Evolutionary conservation across 495 filamentous ascomycete species (phyloP), one percentile per base, ranked within the genome.

Genomic region (Podospora comata): DNA sequence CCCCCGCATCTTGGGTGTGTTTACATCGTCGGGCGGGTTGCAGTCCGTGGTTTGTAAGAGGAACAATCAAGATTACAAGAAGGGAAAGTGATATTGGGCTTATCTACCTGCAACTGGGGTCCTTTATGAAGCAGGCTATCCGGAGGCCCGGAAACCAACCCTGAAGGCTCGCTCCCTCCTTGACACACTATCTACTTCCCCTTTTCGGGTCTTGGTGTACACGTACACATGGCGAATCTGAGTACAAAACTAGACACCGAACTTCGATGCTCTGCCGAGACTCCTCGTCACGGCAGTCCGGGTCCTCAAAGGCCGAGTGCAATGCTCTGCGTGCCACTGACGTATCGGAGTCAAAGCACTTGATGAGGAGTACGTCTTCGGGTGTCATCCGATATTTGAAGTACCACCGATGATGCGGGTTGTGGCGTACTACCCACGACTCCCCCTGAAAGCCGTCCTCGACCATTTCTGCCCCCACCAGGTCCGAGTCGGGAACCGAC

Each of bases 401-500:
- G 74, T 86, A 84, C 91, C 92, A 95, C 74, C 80, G 78, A 79
- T 91, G 86, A 1, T 66, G 69, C 0, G 80, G 74, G 66, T 83
- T 85, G 44, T 85, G 85, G 69, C 79, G 79, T 27, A 95, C 89
- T 0, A 85, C 86, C 71, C 89, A 89, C 1, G 90, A 93, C 81
- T 92, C 90, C 9, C 91, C 91, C 27, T 80, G 86, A 1, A 86
- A 82, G 62, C 89, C 78, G 11, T 87, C 86, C 76, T 92, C 92
- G 53, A 91, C 78, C 69, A 92, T 89, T 70, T 89, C 81, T 0
- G 93, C 82, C 0, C 79, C 77, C 1, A 92, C 84, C 0, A 96
- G 78, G 75, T 94, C 92, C 3, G 81, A 80, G 63, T 90, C 86
- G 0, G 80, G 73, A 4, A 93, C 85, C 0, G 85, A 85, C 0